Evolutionary conservation across 257 asterid genomes (phyloP), one percentile per base, ranked within the genome.

Genomic region (Solanum commersonii): DNA sequence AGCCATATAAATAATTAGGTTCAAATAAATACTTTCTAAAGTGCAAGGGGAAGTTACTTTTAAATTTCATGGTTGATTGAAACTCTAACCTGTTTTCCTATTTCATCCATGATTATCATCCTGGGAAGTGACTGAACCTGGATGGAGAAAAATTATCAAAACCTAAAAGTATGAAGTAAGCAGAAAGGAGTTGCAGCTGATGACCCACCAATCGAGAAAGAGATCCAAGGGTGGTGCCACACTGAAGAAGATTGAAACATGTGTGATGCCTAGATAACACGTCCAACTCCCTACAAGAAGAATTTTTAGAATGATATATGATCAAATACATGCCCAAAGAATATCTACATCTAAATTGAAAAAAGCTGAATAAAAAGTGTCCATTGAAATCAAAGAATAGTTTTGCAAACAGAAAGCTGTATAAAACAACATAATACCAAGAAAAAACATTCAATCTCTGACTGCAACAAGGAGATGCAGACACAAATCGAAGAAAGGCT

Each of bases 81-180:
- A 88, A 40, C 60, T 40, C 84, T 91, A 67, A 93, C 99, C 97
- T 96, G 98, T 93, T 95, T 92, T 85, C 99, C 99, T 49, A 97
- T 95, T 89, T 95, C 98, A 89, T 97, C 99, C 91, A 89, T 95
- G 71, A 95, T 96, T 87, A 96, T 96, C 98, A 97, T 97, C 93
- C 99, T 96, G 46, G 99, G 99, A 89, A 96, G 99, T 15, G 99
- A 97, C 88, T 97, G 98, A 83, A 97, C 98, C 99, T 97, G 98
- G 89, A 92, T 22, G 71, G 37, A 81, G 84, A 88, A 86, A 25
- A 25, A 59, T 40, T 79, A 70, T 90, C 88, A 89, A 52, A 88
- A 56, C 74, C 86, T 87, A 87, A 87, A 88, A 31, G 86, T 52
- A 33, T 84, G 71, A 78, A 27, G 18, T 52, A 65, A 73, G 79